These are phyloP conservation scores for Rhodotorula sp. DNA, from an alignment of 1,284 basidiomycete genomes.

Conservation along the genomic window DNA sequence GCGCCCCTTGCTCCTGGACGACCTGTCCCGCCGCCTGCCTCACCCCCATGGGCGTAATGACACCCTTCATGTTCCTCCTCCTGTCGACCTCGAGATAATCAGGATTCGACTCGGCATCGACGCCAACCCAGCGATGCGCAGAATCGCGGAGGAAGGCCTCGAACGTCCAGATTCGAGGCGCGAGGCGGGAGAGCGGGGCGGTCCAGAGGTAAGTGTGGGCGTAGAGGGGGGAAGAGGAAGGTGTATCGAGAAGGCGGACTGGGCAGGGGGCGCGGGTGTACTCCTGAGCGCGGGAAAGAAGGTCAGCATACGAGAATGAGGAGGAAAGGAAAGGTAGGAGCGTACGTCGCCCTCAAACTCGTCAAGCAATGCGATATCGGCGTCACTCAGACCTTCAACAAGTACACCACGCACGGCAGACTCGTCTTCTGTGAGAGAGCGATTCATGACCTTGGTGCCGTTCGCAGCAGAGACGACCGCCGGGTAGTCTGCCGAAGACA, in stretches of 20 bases:
- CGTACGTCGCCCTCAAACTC: conserved; percentile 75
- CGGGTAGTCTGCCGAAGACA: conserved; percentile 68
- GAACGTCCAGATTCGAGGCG: conserved; percentile 70
- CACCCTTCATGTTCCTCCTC: conserved; percentile 48
- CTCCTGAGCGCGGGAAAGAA: conserved; percentile 58
- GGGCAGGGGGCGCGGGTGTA: conserved; percentile 61
- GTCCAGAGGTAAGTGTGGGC: conserved; percentile 73
- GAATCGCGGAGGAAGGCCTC: conserved; percentile 67
- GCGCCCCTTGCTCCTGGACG: conserved; percentile 45
- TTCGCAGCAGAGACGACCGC: conserved; percentile 63
- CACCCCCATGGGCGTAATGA: conserved; percentile 19
- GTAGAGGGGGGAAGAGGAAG: conserved; percentile 43
- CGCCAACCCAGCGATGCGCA: conserved; percentile 70
- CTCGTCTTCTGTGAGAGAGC: conserved; percentile 56
- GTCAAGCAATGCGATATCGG: conserved; percentile 65
- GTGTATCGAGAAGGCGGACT: conserved; percentile 48
- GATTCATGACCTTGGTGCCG: conserved; percentile 47
- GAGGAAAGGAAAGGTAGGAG: conserved; percentile 26
- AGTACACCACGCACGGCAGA: conserved; percentile 67
- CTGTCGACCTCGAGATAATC: conserved; percentile 55
- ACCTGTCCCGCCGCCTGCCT: not conserved
- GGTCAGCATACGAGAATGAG: not conserved
- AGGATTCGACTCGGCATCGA: conserved; percentile 49
- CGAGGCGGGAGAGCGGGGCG: conserved; percentile 53
- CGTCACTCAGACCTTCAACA: conserved; percentile 62